Conservation (phyloP, 2,329 filamentous ascomycete species). For the Lasiodiplodia gonubiensis region DNA sequence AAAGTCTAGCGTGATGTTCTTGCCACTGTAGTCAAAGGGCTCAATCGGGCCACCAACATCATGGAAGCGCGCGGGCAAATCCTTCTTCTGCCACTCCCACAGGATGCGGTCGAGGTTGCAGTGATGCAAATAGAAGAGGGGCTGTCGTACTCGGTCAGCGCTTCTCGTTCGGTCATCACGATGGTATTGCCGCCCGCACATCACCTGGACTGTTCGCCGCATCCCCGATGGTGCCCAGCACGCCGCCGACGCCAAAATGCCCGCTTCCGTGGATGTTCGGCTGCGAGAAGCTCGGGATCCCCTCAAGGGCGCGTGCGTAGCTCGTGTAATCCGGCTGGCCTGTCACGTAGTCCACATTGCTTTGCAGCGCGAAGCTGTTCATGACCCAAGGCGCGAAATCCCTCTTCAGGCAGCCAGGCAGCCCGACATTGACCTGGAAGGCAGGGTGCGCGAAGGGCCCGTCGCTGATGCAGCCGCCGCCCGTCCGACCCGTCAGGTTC, state of each 20-base stretch:
- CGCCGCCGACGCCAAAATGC: conserved; percentile 44
- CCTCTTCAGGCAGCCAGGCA: conserved; percentile 38
- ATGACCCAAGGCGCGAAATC: conserved; percentile 41
- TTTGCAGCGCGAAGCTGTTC: conserved; percentile 34
- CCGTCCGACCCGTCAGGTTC: conserved; percentile 44
- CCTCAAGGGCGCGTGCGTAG: conserved; percentile 39
- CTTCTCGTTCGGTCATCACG: background rate
- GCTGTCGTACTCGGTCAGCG: conserved; percentile 34
- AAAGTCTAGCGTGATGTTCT: conserved; percentile 44
- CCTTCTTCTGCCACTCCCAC: conserved; percentile 59
- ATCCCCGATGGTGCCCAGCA: conserved; percentile 41
- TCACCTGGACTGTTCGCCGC: conserved; percentile 44
- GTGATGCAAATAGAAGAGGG: conserved; percentile 50
- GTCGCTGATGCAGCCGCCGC: conserved; percentile 61
- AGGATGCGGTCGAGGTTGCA: conserved; percentile 55
- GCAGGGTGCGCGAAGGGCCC: conserved; percentile 54
- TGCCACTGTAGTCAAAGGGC: conserved; percentile 35
- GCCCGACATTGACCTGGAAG: conserved; percentile 37
- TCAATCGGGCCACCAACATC: conserved; percentile 45
- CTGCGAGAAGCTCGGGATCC: conserved; percentile 35
- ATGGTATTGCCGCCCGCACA: background rate
- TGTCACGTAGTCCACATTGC: conserved; percentile 35
- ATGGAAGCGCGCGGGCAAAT: conserved; percentile 40
- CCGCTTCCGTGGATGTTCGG: conserved; percentile 45
- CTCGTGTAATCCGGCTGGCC: conserved; percentile 37